phyloP scores from a whole-genome alignment of 2,329 filamentous ascomycete genomes.

The Penicillium paneum region DNA sequence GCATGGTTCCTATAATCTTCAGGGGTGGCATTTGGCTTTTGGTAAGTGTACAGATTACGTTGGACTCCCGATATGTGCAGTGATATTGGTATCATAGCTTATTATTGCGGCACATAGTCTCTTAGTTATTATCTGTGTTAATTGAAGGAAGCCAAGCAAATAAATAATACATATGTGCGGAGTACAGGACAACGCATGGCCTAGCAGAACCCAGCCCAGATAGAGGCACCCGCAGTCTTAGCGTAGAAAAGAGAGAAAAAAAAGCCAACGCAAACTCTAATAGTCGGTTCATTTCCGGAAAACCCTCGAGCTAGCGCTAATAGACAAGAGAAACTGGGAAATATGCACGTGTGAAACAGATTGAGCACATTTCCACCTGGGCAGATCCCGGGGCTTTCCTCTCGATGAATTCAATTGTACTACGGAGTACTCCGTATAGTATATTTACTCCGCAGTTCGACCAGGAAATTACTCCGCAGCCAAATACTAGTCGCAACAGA shows the following conservation, averaged over 20 bases:
- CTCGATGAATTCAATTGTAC: background rate
- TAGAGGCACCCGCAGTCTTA: constrained; percentile 5
- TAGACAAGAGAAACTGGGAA: background rate
- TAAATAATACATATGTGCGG: background rate
- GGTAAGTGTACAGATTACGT: background rate
- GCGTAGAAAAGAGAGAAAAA: background rate
- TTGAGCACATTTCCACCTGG: background rate
- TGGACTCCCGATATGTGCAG: background rate
- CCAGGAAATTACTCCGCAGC: background rate
- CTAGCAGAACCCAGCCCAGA: background rate
- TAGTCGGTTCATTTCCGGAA: constrained; percentile 1
- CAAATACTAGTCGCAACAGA: background rate
- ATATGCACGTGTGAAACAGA: constrained; percentile 7
- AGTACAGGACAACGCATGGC: constrained; percentile 1
- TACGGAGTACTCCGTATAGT: background rate
- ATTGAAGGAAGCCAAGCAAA: background rate
- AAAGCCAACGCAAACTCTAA: constrained; percentile 3
- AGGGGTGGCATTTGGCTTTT: constrained; percentile 1
- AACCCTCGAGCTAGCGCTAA: constrained; percentile 1
- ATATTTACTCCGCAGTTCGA: background rate
- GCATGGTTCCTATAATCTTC: constrained; percentile 13
- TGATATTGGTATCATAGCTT: background rate
- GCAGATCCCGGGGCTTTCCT: background rate
- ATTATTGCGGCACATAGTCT: constrained; percentile 4
- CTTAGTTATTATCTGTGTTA: background rate